Conservation (phyloP, 2,329 filamentous ascomycete species). For the Elsinoe arachidis region DNA sequence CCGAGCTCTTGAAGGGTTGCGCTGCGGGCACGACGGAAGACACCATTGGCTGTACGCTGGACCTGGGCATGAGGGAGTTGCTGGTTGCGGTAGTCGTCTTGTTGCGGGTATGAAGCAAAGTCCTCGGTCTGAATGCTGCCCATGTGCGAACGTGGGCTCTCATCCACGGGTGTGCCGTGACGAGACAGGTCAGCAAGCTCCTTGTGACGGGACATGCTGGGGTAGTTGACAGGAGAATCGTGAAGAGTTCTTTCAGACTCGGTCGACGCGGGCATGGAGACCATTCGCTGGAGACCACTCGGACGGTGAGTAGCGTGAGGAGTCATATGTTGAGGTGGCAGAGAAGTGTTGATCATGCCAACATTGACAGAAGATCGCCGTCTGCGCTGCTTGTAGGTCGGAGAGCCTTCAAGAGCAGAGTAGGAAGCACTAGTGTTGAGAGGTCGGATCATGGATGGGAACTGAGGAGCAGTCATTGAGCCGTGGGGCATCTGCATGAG, state of each 20-base stretch:
- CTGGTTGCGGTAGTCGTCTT: conserved; percentile 41
- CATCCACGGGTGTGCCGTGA: conserved; percentile 83
- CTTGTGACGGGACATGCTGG: conserved; percentile 60
- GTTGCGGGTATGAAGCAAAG: conserved; percentile 46
- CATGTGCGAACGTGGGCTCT: conserved; percentile 39
- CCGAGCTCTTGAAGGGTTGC: conserved; percentile 95
- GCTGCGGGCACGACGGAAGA: conserved; percentile 81
- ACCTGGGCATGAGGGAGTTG: conserved; percentile 48
- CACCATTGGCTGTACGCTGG: conserved; percentile 57
- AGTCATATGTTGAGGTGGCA: conserved; percentile 27
- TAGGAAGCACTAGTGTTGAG: conserved; percentile 75
- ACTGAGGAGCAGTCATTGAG: conserved; percentile 72
- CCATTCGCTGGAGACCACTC: conserved; percentile 82
- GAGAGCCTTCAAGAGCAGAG: conserved; percentile 86
- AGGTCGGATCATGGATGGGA: conserved; percentile 58
- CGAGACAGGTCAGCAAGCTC: conserved; percentile 77
- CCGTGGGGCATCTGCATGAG: conserved; percentile 87
- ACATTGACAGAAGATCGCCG: conserved; percentile 88
- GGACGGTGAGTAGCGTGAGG: conserved; percentile 61
- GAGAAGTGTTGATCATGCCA: conserved; percentile 44
- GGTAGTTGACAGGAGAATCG: conserved; percentile 67
- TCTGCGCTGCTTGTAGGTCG: conserved; percentile 95
- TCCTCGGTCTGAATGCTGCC: conserved; percentile 58
- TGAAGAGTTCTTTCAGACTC: conserved; percentile 59
- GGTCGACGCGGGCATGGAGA: conserved; percentile 74